Percentiles rank a stretch among this genome's conserved stretches.
These are phyloP conservation scores for Odonthalia washingtoniensis DNA, from an alignment of 31 red algal genomes.

Conservation along the genomic window DNA sequence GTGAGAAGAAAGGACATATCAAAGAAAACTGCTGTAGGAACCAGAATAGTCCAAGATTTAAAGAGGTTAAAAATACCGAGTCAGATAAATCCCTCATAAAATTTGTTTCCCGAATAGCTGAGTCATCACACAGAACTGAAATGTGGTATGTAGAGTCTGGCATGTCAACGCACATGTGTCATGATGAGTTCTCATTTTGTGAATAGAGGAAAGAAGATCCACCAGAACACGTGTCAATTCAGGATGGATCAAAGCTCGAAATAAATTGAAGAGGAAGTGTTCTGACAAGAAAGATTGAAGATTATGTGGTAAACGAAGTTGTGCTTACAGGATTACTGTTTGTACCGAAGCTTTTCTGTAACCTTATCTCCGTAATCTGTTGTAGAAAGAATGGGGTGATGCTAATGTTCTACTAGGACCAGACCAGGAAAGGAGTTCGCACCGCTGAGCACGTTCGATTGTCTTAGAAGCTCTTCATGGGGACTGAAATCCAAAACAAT, in stretches of 20 bases:
- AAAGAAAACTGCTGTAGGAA: slow-evolving; percentile 11
- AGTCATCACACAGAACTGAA: neutral
- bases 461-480: neutral
- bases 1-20: slow-evolving; percentile 35
- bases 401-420: neutral
- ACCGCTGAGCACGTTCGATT: neutral
- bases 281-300: neutral
- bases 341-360: neutral
- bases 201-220: neutral
- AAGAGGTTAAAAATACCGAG: neutral
- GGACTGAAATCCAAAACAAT: neutral
- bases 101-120: neutral
- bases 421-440: neutral
- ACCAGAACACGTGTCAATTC: neutral
- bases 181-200: neutral
- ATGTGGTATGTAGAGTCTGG: slow-evolving; percentile 38
- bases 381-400: neutral
- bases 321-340: neutral
- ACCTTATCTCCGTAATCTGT: slow-evolving; percentile 7
- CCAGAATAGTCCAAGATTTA: neutral
- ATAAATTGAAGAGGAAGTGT: neutral
- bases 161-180: slow-evolving; percentile 9
- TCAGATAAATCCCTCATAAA: neutral
- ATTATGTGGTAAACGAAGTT: slow-evolving; percentile 9
- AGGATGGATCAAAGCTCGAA: neutral